A percentile compares a stretch with the other conserved stretches of the same genome.
Conservation (phyloP, 306 rosid genomes). For the Pterocarpus macrocarpus region DNA sequence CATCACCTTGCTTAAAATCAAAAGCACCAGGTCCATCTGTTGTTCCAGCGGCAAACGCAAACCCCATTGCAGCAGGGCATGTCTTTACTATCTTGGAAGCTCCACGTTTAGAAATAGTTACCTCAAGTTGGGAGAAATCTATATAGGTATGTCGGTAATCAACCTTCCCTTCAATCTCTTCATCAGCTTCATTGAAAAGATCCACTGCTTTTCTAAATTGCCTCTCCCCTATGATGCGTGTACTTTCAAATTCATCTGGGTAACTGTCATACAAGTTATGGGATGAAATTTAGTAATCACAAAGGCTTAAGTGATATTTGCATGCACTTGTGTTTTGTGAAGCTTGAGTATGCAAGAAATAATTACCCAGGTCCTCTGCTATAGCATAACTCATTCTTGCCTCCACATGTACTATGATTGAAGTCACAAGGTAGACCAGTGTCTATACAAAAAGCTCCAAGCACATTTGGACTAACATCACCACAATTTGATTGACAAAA, state of each 20-base stretch:
- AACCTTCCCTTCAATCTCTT: constrained; percentile 73
- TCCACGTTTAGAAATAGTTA: constrained; percentile 65
- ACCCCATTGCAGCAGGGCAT: constrained; percentile 98
- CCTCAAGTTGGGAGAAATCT: constrained; percentile 82
- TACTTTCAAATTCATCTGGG: constrained; percentile 97
- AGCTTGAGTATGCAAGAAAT: constrained; percentile 36
- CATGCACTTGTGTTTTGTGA: constrained; percentile 21
- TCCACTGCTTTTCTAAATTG: constrained; percentile 84
- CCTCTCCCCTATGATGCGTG: constrained; percentile 88
- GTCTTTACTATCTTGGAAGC: constrained; percentile 69
- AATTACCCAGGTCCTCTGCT: constrained; percentile 93
- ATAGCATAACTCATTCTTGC: constrained; percentile 87
- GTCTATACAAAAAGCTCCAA: constrained; percentile 84
- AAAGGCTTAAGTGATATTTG: constrained; percentile 27
- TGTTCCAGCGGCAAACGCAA: constrained; percentile 95
- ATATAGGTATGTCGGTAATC: constrained; percentile 81
- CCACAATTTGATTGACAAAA: constrained; percentile 97
- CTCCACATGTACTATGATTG: constrained; percentile 95
- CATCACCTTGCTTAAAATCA: constrained; percentile 91
- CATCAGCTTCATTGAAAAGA: constrained; percentile 74
- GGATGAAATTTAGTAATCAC: constrained; percentile 41
- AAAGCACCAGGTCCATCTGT: constrained; percentile 98
- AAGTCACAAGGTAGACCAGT: constrained; percentile 95
- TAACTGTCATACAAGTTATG: constrained; percentile 61
- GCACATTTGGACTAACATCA: constrained; percentile 97